phyloP scores from a whole-genome alignment of 805 yeast species.

The Teunomyces funiuensis region DNA sequence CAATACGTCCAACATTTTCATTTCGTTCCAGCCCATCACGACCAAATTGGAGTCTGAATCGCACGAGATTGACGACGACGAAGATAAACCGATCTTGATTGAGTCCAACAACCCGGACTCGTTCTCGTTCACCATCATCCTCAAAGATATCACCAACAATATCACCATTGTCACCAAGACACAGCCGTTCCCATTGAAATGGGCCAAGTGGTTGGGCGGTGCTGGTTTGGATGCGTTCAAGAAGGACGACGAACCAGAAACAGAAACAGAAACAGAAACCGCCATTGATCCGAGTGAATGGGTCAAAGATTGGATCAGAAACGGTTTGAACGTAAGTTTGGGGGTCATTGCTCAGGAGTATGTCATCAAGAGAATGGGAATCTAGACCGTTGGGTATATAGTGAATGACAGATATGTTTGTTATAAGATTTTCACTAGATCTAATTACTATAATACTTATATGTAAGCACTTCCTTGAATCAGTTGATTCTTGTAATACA shows the following conservation, averaged over 20 bases:
- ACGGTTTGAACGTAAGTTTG: constrained; percentile 71
- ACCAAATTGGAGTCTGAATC: constrained; percentile 26
- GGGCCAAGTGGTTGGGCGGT: constrained; percentile 91
- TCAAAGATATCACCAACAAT: constrained; percentile 77
- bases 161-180: constrained; percentile 74
- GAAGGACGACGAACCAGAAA: constrained; percentile 11
- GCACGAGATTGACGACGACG: constrained; percentile 15
- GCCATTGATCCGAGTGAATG: constrained; percentile 42
- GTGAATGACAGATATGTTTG: not conserved
- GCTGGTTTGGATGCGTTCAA: constrained; percentile 8
- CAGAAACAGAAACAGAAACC: constrained; percentile 17
- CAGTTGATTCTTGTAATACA: too few relatives aligned
- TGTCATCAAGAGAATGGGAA: constrained; percentile 87
- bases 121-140: constrained; percentile 72
- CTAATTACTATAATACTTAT: too few relatives aligned
- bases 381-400: constrained; percentile 20
- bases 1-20: constrained; percentile 60
- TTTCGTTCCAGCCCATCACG: constrained; percentile 65
- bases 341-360: constrained; percentile 90
- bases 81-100: constrained; percentile 35
- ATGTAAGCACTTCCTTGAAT: too few relatives aligned
- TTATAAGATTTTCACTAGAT: not conserved
- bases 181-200: constrained; percentile 84
- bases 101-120: constrained; percentile 51
- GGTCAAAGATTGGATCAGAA: constrained; percentile 46